Evolutionary conservation across 2,329 filamentous ascomycete species (phyloP).

Genomic region (Lasiodiplodia gonubiensis): DNA sequence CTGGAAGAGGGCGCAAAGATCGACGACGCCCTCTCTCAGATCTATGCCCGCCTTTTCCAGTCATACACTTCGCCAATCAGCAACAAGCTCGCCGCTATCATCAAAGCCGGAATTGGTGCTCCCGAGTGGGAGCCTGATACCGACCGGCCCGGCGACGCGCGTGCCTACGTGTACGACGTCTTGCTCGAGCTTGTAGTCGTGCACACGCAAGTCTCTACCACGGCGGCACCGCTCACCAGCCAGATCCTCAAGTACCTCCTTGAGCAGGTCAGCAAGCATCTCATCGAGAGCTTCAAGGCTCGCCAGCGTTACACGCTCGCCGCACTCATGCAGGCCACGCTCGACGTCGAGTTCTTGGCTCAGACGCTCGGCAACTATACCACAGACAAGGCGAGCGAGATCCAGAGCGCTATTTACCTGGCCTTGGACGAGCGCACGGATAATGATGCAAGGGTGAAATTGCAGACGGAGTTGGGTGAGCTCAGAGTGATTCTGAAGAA

Average conservation of each 20-base stretch:
- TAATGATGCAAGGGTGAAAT: constrained; percentile 76
- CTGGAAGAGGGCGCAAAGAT: constrained; percentile 93
- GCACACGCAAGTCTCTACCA: constrained; percentile 72
- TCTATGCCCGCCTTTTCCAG: constrained; percentile 88
- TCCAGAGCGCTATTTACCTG: constrained; percentile 89
- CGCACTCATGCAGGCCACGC: constrained; percentile 92
- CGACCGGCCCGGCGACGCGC: constrained; percentile 71
- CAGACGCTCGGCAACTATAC: constrained; percentile 92
- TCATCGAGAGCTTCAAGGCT: constrained; percentile 79
- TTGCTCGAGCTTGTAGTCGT: constrained; percentile 86
- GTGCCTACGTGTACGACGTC: constrained; percentile 86
- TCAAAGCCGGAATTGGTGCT: constrained; percentile 73
- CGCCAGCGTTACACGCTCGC: constrained; percentile 73
- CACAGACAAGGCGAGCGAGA: constrained; percentile 77
- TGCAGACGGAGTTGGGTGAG: constrained; percentile 87
- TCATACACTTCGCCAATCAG: constrained; percentile 85
- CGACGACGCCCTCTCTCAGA: constrained; percentile 85
- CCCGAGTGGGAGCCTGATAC: constrained; percentile 71
- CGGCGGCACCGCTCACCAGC: constrained; percentile 72
- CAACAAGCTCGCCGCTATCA: constrained; percentile 54
- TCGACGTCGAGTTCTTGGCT: constrained; percentile 95
- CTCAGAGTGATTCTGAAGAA: constrained; percentile 86
- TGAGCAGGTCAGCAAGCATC: constrained; percentile 76
- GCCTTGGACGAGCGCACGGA: constrained; percentile 89
- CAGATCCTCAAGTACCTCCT: constrained; percentile 87